Percentiles rank a stretch among this genome's conserved stretches.
phyloP scores from a whole-genome alignment of 164 flowering plant species.

The Annona squamosa region DNA sequence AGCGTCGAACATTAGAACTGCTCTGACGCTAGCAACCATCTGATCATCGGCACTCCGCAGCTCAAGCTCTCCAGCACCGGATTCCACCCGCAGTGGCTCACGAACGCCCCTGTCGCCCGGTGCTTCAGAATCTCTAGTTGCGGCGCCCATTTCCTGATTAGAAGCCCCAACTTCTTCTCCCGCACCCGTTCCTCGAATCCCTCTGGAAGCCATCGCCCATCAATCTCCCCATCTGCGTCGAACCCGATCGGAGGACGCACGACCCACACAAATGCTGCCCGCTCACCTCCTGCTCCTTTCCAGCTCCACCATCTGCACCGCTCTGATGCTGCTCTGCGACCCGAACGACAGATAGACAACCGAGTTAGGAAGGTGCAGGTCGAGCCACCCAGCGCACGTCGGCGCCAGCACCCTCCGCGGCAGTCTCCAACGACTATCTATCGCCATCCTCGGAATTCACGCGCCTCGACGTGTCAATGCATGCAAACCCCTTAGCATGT shows the following conservation, averaged over 20 bases:
- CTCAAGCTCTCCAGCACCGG: constrained; percentile 19
- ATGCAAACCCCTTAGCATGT: too few relatives aligned
- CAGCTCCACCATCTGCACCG: constrained; percentile 22
- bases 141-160: constrained; percentile 17
- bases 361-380: constrained; percentile 3
- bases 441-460: background rate
- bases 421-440: background rate
- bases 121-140: constrained; percentile 15
- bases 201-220: constrained; percentile 13
- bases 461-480: too few relatives aligned
- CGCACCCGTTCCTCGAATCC: constrained; percentile 14
- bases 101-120: constrained; percentile 11
- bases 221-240: background rate
- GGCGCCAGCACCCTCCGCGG: background rate
- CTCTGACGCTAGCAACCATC: constrained; percentile 16
- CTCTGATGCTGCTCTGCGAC: constrained; percentile 19
- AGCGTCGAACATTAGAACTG: constrained; percentile 15
- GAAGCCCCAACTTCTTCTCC: constrained; percentile 5
- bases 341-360: constrained; percentile 21
- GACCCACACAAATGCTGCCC: constrained; percentile 23
- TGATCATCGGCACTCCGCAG: constrained; percentile 13
- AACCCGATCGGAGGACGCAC: constrained; percentile 14
- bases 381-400: constrained; percentile 15
- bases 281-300: constrained; percentile 21
- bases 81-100: constrained; percentile 25